These are phyloP conservation scores for Clathrospora elynae DNA, from an alignment of 2,329 filamentous ascomycete genomes.

Conservation along the genomic window DNA sequence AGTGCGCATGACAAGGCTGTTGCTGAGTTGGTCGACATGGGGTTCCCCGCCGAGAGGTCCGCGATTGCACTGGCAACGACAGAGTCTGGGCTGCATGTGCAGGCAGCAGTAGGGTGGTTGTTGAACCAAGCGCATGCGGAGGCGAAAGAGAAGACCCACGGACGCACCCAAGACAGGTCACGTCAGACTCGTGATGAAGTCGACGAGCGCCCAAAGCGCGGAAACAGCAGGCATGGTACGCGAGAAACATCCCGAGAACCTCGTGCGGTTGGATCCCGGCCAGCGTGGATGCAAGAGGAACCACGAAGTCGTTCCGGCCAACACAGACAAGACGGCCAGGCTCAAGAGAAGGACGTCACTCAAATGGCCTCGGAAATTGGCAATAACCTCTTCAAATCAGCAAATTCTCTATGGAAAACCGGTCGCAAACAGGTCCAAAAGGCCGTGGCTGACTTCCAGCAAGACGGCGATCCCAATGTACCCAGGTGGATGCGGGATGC, in stretches of 20 bases:
- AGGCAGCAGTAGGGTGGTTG: conserved; percentile 85
- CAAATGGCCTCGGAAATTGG: conserved; percentile 84
- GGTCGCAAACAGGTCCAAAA: conserved; percentile 92
- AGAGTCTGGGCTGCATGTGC: conserved; percentile 77
- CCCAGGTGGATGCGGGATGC: conserved; percentile 95
- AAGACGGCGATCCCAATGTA: conserved; percentile 74
- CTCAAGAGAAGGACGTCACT: conserved; percentile 72
- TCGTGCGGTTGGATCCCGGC: conserved; percentile 48
- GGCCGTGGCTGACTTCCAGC: conserved; percentile 82
- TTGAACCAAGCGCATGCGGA: conserved; percentile 89
- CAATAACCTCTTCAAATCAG: conserved; percentile 85
- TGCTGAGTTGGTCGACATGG: conserved; percentile 91
- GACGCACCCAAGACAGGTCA: conserved; percentile 34
- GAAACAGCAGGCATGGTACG: conserved; percentile 33
- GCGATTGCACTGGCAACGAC: conserved; percentile 78
- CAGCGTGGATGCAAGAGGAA: conserved; percentile 68
- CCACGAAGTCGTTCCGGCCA: conserved; percentile 56
- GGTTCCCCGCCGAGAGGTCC: conserved; percentile 86
- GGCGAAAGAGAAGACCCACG: conserved; percentile 70
- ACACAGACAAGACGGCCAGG: conserved; percentile 58
- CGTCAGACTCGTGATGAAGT: conserved; percentile 33
- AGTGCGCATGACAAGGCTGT: conserved; percentile 76
- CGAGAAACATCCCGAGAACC: conserved; percentile 43
- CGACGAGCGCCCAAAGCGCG: conserved; percentile 33
- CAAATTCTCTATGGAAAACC: conserved; percentile 93